Evolutionary conservation across 306 rosid species (phyloP), one percentile per base, ranked within the genome.

Genomic region (Vigna reflexopilosa): DNA sequence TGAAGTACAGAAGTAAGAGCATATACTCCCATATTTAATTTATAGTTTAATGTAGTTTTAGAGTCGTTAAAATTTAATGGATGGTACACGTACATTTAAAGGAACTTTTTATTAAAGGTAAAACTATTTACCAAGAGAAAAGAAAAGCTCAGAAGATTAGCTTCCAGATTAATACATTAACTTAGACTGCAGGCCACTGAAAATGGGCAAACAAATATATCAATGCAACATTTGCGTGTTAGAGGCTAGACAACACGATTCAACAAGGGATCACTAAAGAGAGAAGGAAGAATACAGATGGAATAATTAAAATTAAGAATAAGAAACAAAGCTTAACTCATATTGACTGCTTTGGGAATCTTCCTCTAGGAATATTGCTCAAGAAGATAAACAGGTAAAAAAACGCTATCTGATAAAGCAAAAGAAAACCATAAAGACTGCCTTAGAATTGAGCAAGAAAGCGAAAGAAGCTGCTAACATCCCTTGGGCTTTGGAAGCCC

Each of bases 401-500:
- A 44, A 82, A 82, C 79, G 78, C 30, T 34, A 28, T 67, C 82
- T 73, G 82, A 57, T 74, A 85, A 77, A 75, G 82, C 57, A 51
- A 76, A 45, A 64, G 50, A 20, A 71, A 32, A 32, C 14, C 0
- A 55, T 15, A 82, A 73, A 72, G 82, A 71, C 3, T 69, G 71
- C 47, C 48, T 24, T 38, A 14, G 56, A 65, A 47, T 61, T 49
- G 73, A 78, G 19, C 62, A 71, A 49, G 70, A 79, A 82, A 79
- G 82, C 66, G 68, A 85, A 79, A 76, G 71, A 83, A 78, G 74
- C 70, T 73, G 81, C 76, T 67, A 81, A 24, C 66, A 73, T 72
- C 89, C 17, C 16, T 45, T 44, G 83, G 67, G 59, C 63, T 67
- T 67, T 44, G 79, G 78, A 78, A 62, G 68, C 75, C 57, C 80